Evolutionary conservation across 108 stramenopile genomes (phyloP), one percentile per base, ranked within the genome.

Genomic region (Nitzschia sp.): DNA sequence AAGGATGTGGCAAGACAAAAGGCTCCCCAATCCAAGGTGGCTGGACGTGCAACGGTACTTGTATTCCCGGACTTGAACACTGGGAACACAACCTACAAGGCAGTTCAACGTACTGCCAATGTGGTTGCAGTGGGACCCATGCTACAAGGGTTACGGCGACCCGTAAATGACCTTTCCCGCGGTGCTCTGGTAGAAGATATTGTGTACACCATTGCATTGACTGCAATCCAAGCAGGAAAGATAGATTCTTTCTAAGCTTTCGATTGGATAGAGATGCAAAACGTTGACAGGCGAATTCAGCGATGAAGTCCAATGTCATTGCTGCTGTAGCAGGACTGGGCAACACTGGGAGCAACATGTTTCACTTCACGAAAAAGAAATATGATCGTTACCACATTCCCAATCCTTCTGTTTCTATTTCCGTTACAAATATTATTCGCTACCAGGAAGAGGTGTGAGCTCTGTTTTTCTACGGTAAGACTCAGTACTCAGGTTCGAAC

Each of bases 31-130:
- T 64, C 67, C 11, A 17, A 1, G 9, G 69, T 78, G 0, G 81
- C 70, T 26, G 81, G 81, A 5, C 46, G 57, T 22, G 74, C 81
- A 55, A 78, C 61, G 8, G 64, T 79, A 5, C 25, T 60, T 57
- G 50, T 39, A 41, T 82, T 77, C 41, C 81, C 77, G 25, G 75
- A 79, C 40, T 46, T 82, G 40, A 76, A 73, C 41, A 63, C 76
- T 11, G 81, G 72, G 11, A 82, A 79, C 55, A 73, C 64, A 0
- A 75, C 69, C 5, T 82, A 76, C 70, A 79, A 82, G 65, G 78
- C 69, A 9, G 81, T 72, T 2, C 78, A 76, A 43, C 70, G 71
- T 24, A 67, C 74, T 21, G 60, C 74, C 41, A 68, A 76, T 50
- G 51, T 54, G 20, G 56, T 76, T 11, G 73, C 70, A 10, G 70